phyloP scores from a whole-genome alignment of 2,329 filamentous ascomycete genomes.

The Dryadomyces quercus-mongolicae region DNA sequence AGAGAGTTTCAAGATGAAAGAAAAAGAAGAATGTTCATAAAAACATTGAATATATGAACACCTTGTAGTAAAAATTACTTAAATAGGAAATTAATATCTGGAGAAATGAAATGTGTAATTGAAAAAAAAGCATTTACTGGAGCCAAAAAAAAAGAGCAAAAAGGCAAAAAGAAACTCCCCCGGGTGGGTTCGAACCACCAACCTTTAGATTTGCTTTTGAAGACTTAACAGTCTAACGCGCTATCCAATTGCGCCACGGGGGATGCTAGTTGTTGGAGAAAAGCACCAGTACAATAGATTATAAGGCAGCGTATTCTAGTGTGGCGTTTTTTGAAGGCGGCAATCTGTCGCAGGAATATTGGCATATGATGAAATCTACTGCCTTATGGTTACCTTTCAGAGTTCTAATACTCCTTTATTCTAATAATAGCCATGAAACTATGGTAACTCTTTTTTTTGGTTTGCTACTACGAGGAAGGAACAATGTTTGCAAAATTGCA shows the following conservation, averaged over 20 bases:
- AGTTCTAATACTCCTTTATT: too few relatives aligned
- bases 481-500: too few relatives aligned
- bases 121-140: not conserved
- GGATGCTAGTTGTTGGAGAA: conserved; percentile 5
- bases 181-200: conserved; percentile 15
- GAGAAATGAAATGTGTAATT: too few relatives aligned
- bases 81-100: too few relatives aligned
- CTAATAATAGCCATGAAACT: too few relatives aligned
- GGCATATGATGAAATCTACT: too few relatives aligned
- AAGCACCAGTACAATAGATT: not conserved
- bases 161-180: conserved; percentile 7
- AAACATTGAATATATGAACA: too few relatives aligned
- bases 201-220: conserved; percentile 13
- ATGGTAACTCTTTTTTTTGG: too few relatives aligned
- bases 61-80: too few relatives aligned
- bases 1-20: not conserved
- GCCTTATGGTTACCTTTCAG: too few relatives aligned
- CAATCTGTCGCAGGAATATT: not conserved
- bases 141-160: not conserved
- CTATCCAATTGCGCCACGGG: conserved; percentile 15
- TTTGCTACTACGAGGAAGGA: too few relatives aligned
- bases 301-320: not conserved
- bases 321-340: not conserved
- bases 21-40: too few relatives aligned
- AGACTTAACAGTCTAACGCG: conserved; percentile 14